Conservation (phyloP, 495 filamentous ascomycete genomes). For the Aspergillus sclerotiicarbonarius region DNA sequence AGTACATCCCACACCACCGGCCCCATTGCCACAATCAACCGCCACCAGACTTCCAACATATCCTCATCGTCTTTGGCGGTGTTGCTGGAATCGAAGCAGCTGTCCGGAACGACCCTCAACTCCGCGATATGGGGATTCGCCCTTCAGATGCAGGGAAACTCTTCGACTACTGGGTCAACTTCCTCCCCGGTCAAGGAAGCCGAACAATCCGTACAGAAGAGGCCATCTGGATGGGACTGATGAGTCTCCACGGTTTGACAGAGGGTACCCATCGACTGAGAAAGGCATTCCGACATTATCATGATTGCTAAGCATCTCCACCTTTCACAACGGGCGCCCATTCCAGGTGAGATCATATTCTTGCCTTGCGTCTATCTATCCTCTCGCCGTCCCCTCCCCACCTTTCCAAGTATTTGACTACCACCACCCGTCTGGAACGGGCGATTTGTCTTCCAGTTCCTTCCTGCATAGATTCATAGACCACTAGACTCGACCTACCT, state of each 20-base stretch:
- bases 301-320: not conserved
- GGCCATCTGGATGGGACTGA: constrained; percentile 68
- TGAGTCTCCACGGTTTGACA: constrained; percentile 54
- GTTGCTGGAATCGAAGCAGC: too few species aligned
- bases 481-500: not conserved
- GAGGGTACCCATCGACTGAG: constrained; percentile 14
- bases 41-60: too few species aligned
- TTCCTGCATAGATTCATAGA: too few species aligned
- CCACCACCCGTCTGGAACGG: not conserved
- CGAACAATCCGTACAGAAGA: constrained; percentile 77
- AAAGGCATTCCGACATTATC: not conserved
- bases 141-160: too few species aligned
- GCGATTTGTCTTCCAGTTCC: not conserved
- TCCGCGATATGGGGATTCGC: too few species aligned
- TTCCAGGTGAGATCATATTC: not conserved
- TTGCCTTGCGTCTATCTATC: not conserved
- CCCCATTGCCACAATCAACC: too few species aligned
- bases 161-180: constrained; percentile 61
- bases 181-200: constrained; percentile 71
- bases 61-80: too few species aligned
- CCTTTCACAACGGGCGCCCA: not conserved
- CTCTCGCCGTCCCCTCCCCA: not conserved
- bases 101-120: too few species aligned
- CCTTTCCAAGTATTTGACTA: not conserved
- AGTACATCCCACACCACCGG: too few species aligned